phyloP scores from a whole-genome alignment of 345 rosid genomes.

The Anastatica hierochuntica region DNA sequence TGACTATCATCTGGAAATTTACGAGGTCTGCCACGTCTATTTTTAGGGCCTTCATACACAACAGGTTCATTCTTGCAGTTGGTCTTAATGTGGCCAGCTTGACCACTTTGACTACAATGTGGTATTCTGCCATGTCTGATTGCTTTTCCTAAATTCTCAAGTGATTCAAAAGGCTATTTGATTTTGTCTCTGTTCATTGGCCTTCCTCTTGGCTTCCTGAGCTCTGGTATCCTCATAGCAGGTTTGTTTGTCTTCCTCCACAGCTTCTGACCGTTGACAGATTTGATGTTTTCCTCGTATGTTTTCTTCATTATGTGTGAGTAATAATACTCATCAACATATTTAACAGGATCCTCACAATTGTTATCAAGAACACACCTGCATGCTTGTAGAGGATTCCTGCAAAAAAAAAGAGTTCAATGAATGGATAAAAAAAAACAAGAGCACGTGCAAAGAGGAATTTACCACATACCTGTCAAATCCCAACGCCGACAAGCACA shows the following conservation, averaged over 20 bases:
- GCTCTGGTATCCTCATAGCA: neutral
- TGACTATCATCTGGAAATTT: neutral
- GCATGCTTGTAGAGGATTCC: neutral
- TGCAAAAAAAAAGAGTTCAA: too few relatives aligned
- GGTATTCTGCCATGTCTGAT: neutral
- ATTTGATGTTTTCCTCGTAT: neutral
- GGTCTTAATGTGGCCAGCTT: neutral
- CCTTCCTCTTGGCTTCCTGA: neutral
- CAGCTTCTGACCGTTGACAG: neutral
- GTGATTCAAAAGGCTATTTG: neutral
- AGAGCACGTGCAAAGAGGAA: neutral
- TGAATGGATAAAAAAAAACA: neutral
- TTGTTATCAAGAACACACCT: neutral
- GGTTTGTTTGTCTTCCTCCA: neutral
- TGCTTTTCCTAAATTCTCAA: neutral
- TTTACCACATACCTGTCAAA: neutral
- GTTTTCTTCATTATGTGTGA: neutral
- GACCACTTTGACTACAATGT: neutral
- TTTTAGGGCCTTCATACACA: neutral
- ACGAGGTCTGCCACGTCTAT: neutral
- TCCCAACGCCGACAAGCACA: neutral
- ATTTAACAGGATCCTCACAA: neutral
- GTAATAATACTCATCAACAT: neutral
- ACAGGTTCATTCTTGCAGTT: neutral
- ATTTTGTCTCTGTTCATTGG: neutral